Evolutionary conservation across 768 basidiomycete genomes (phyloP), one percentile per base, ranked within the genome.

Genomic region (Lentinula detonsa): DNA sequence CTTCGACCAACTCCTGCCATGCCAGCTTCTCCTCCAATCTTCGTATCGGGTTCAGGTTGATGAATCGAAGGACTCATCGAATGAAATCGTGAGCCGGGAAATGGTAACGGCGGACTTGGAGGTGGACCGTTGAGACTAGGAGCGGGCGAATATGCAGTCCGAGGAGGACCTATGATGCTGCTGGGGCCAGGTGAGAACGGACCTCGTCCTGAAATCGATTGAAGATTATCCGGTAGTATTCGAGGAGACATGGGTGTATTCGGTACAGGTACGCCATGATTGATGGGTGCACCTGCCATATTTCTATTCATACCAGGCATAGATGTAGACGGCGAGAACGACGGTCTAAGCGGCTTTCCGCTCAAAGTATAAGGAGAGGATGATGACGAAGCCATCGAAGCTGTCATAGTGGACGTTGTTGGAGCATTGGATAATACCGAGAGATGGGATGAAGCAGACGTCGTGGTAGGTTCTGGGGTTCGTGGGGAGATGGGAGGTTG

Each of bases 1-100:
- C 93, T 76, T 62, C 93, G 77, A 7, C 93, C 93, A 6, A 95
- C 92, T 8, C 93, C 93, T 0, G 93, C 93, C 93, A 95, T 95
- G 0, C 90, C 90, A 8, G 90, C 90, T 57, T 79, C 85, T 6
- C 90, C 90, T 3, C 90, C 90, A 2, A 68, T 79, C 69, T 87
- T 85, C n/a, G 90, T 91, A 67, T 90, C 83, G 8, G 86, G 77
- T 37, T 82, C 79, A 6, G 69, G 71, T 34, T 54, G 53, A 39
- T 54, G 53, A 23, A 68, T 69, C n/a, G 64, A 49, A 5, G 63
- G 59, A 1, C 63, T 72, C 69, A 40, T 61, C 37, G 59, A 56
- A 40, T 63, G 2, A 63, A 59, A 7, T 71, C 49, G 35, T 59
- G 48, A 48, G 65, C 56, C 53, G 65, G 42, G 57, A 57, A 65